Base-by-base conservation (phyloP, 495 filamentous ascomycete genomes). In the Penicillium lividum region DNA sequence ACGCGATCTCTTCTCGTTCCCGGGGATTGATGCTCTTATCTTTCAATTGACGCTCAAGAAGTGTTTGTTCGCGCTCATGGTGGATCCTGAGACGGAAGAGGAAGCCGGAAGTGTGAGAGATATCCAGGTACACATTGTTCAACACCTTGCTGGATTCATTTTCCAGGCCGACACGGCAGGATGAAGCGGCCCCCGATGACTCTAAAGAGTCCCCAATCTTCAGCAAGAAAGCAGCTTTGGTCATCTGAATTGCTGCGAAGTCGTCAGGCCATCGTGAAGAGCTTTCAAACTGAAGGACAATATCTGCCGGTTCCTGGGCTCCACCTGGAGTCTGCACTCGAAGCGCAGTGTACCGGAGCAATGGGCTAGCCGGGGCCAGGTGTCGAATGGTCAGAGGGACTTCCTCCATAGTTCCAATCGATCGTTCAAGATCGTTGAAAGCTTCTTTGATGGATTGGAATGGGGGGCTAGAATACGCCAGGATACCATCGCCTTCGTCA, bases 191-290 rank as follows among this genome's bases (percentile, higher is more conserved):
- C 18, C 81, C 79, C 7, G 74, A 73, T 43, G 83, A 77, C 58
- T 87, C 78, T 8, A 98, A 72, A 0, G 89, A 81, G 49, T 85
- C 85, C 28, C 84, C 86, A 50, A 98, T 87, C 69, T 89, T 93
- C 7, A 95, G 67, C 2, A 98, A 80, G 67, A 98, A 95, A 0
- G 93, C 95, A 25, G 93, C 81, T 72, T 98, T 98, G 10, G 93
- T 93, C 69, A 90, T 84, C 68, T 98, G 94, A 45, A 98, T 93
- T 4, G 94, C 93, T 9, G 80, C 79, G 7, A 98, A 74, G 64
- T 93, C 89, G 61, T 98, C 92, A 0, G 94, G 95, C 94, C 94
- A 98, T 55, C 92, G 88, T 9, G 84, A 85, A 5, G 95, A 98
- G 33, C 89, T 90, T 75, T 98, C 94, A 63, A 98, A 97, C 61